Conservation (phyloP, 305 asterid species). For the Fraxinus greggii region DNA sequence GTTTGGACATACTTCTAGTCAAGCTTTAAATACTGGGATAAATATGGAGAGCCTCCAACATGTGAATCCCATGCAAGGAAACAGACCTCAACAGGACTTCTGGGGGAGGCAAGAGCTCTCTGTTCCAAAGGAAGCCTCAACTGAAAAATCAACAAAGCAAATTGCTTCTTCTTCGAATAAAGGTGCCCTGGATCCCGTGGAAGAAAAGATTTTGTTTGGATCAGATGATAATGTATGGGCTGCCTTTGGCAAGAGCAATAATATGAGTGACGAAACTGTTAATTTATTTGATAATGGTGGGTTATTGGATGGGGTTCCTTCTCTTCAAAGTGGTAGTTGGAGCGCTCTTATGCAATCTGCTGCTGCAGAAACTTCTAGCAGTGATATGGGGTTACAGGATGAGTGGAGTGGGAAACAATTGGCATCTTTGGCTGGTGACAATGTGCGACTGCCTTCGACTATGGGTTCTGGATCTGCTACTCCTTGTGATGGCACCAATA, state of each 20-base stretch:
- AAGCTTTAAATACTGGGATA: slow-evolving; percentile 31
- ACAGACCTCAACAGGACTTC: slow-evolving; percentile 38
- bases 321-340: slow-evolving; percentile 83
- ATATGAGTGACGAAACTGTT: slow-evolving; percentile 49
- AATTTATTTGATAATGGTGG: slow-evolving; percentile 50
- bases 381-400: slow-evolving; percentile 56
- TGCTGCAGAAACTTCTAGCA: slow-evolving; percentile 74
- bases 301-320: slow-evolving; percentile 44
- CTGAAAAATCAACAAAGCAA: slow-evolving; percentile 34
- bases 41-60: slow-evolving; percentile 50
- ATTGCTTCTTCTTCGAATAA: slow-evolving; percentile 47
- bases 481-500: slow-evolving; percentile 30
- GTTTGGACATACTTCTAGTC: slow-evolving; percentile 45
- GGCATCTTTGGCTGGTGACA: slow-evolving; percentile 33
- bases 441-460: slow-evolving; percentile 37
- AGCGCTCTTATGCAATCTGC: slow-evolving; percentile 95
- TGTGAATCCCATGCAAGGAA: slow-evolving; percentile 45
- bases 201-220: slow-evolving; percentile 84
- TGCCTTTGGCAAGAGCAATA: slow-evolving; percentile 62
- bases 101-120: slow-evolving; percentile 44
- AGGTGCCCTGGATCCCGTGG: slow-evolving; percentile 76
- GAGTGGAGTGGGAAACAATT: slow-evolving; percentile 60
- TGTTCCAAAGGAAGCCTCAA: slow-evolving; percentile 40
- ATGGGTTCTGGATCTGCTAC: slow-evolving; percentile 37
- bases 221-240: slow-evolving; percentile 83